Evolutionary conservation across 2,329 filamentous ascomycete species (phyloP).

Genomic region (Hyphodiscus sp.): DNA sequence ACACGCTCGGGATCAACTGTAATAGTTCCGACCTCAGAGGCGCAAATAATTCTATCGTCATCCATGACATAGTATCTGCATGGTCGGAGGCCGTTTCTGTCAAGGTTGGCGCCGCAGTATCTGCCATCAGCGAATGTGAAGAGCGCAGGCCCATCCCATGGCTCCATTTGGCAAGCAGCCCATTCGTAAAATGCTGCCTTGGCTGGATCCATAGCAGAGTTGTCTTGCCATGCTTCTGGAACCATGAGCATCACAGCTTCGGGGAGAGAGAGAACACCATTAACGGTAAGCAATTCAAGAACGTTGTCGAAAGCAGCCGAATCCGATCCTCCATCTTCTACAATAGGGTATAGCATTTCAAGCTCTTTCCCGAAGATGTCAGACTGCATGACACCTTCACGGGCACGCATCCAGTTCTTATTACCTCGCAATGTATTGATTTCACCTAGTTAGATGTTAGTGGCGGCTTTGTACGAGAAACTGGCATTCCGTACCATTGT

Average conservation of each 20-base stretch:
- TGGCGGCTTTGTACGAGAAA: conserved; percentile 18
- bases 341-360: conserved; percentile 84
- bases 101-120: conserved; percentile 94
- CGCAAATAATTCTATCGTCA: conserved; percentile 94
- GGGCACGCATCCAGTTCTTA: conserved; percentile 99
- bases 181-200: conserved; percentile 98
- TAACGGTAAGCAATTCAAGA: conserved; percentile 86
- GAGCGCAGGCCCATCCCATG: conserved; percentile 92
- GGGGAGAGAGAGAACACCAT: conserved; percentile 88
- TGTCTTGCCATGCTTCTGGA: conserved; percentile 95
- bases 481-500: conserved; percentile 62
- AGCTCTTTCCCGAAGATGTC: conserved; percentile 89
- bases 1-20: conserved; percentile 83
- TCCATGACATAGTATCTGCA: conserved; percentile 97
- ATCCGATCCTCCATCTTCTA: conserved; percentile 94
- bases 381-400: conserved; percentile 91
- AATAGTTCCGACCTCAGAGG: conserved; percentile 93
- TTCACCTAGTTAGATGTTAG: conserved; percentile 49
- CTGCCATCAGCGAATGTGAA: conserved; percentile 96
- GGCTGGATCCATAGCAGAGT: conserved; percentile 82
- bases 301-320: conserved; percentile 98
- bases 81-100: conserved; percentile 89
- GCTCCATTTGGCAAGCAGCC: conserved; percentile 98
- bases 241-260: conserved; percentile 99
- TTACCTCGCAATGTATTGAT: conserved; percentile 97